phyloP scores from a whole-genome alignment of 768 basidiomycete genomes.

The Phylloporus arenicola region DNA sequence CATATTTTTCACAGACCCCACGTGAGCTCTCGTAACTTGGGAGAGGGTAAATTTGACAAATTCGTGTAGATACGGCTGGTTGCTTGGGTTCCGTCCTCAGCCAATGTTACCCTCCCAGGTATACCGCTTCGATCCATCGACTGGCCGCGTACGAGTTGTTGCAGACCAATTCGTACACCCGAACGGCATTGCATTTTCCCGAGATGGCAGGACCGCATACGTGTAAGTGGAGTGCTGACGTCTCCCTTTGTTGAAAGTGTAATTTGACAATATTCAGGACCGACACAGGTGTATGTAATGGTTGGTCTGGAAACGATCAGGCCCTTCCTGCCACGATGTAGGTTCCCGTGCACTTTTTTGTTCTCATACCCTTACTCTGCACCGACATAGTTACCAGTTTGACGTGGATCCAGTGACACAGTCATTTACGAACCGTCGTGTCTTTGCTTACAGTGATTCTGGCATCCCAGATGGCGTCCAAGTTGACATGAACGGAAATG shows the following conservation, averaged over 20 bases:
- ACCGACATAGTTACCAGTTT: conserved; percentile 50
- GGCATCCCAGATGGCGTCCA: conserved; percentile 67
- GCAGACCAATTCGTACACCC: conserved; percentile 68
- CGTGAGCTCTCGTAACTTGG: conserved; percentile 36
- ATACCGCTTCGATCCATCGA: conserved; percentile 63
- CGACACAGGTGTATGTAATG: conserved; percentile 33
- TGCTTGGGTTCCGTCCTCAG: conserved; percentile 59
- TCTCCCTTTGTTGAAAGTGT: background rate
- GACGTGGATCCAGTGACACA: conserved; percentile 57
- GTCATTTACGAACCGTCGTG: conserved; percentile 52
- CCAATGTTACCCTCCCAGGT: conserved; percentile 71
- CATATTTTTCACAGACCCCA: conserved; percentile 72
- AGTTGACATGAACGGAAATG: conserved; percentile 58
- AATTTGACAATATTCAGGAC: conserved; percentile 20
- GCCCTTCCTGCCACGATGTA: conserved; percentile 68
- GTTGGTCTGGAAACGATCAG: conserved; percentile 46
- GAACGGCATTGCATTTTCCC: conserved; percentile 71
- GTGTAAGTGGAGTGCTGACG: conserved; percentile 36
- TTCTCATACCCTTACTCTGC: background rate
- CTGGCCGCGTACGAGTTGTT: conserved; percentile 60
- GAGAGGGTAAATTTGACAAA: background rate
- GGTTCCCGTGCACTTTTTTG: conserved; percentile 19
- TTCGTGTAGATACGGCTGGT: conserved; percentile 51
- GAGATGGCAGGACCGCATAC: conserved; percentile 60
- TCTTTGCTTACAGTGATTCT: conserved; percentile 63